Conservation (phyloP, 176 grass and related monocot species). For the Musa itinerans region DNA sequence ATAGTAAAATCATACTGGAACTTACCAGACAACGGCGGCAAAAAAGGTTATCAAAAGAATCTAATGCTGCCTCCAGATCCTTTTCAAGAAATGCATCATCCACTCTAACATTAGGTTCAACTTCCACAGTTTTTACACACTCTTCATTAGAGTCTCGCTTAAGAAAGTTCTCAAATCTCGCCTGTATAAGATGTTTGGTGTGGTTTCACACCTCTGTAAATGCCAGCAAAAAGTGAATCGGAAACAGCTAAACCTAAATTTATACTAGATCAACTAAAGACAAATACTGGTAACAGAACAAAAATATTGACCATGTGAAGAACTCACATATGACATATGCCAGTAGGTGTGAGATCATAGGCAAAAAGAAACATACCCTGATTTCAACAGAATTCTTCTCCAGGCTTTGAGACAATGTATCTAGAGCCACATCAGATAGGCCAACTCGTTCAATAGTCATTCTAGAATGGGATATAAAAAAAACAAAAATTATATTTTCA, state of each 20-base stretch:
- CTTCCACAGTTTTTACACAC: constrained; percentile 34
- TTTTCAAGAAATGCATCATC: constrained; percentile 72
- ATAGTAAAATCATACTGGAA: neutral
- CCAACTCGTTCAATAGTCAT: constrained; percentile 73
- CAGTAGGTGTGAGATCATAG: neutral
- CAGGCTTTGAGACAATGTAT: constrained; percentile 49
- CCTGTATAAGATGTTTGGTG: constrained; percentile 51
- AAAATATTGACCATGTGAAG: neutral
- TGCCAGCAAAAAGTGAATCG: constrained; percentile 19
- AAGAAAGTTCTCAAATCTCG: constrained; percentile 58
- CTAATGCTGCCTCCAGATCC: constrained; percentile 89
- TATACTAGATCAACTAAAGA: constrained; percentile 1
- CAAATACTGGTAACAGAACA: neutral
- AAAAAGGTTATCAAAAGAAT: constrained; percentile 98
- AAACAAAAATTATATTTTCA: constrained; percentile 5
- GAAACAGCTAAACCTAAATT: constrained; percentile 34
- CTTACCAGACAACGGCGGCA: constrained; percentile 87
- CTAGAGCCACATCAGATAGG: constrained; percentile 57
- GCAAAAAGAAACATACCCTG: constrained; percentile 47
- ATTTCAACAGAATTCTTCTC: constrained; percentile 65
- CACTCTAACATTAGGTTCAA: constrained; percentile 41
- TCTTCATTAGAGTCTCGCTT: constrained; percentile 39
- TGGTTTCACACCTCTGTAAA: constrained; percentile 23
- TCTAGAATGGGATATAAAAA: constrained; percentile 24
- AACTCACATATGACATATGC: neutral